Evolutionary conservation across 768 basidiomycete species (phyloP), one percentile per base, ranked within the genome.

Genomic region (Clavulina sp.): DNA sequence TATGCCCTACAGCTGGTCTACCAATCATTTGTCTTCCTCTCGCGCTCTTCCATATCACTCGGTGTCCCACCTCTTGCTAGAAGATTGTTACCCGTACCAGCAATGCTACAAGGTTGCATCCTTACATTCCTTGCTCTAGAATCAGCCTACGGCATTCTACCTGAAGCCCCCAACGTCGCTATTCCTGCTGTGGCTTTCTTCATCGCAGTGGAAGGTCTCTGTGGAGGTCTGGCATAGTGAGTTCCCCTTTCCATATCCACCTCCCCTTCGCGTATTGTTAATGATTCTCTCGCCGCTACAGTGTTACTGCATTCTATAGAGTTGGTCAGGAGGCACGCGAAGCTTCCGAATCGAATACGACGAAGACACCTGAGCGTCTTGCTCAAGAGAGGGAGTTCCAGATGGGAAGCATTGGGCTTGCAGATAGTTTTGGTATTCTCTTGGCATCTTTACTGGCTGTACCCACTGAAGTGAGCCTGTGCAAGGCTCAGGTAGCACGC

Each of bases 171-270:
- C 63, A 68, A 68, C 18, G 50, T 70, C 38, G 78, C 72, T 53
- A 76, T 88, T 56, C 59, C 70, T 16, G 60, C 79, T 21, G 81
- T 87, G 2, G 85, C 89, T 61, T 33, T 76, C 7, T 72, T 95
- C 43, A 80, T 99, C 59, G 78, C 82, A 56, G 54, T 87, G 5
- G 93, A 99, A 63, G 93, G 93, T 2, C 70, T 95, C 41, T 93
- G 88, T 57, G 93, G 93, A 29, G 93, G 93, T 3, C 70, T 83
- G 7, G 88, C 87, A 16, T 96, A 95, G 86, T 87, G 59, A 62
- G 84, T 55, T 63, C 53, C 56, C 56, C 28, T 59, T 59, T 50
- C 58, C 54, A 34, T 51, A 13, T 51, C 24, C 26, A 30, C 30
- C 19, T 31, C 31, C n/a, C 23, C 43, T 46, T 48, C 24, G 52